Base-by-base conservation (phyloP, 129 eudicot species). In the Flaveria sonorensis region DNA sequence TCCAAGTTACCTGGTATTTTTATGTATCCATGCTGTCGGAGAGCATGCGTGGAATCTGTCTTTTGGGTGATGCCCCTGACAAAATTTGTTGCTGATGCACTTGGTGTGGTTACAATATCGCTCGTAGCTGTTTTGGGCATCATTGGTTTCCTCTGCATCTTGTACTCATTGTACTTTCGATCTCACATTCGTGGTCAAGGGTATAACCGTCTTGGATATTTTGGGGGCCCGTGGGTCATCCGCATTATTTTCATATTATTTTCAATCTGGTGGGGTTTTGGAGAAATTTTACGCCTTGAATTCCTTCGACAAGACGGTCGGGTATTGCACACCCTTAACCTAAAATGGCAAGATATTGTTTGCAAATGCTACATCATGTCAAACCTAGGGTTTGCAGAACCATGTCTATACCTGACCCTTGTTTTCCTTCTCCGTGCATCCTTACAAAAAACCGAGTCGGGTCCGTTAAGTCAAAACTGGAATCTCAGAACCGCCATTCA, bases 1-100 rank as follows among this genome's bases (percentile, higher is more conserved):
- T 32, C n/a, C 78, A 70, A 76, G 73, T 68, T 72, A 24, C 70
- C 48, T 75, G 45, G 50, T 60, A 52, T 3, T 76, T 85, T 81
- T 69, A 70, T 32, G 86, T 77, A 85, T 92, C 97, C 92, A 92
- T 89, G 97, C 95, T 90, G 90, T 84, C 84, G 61, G 89, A 88
- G 96, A 92, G 98, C 94, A 92, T 92, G 98, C 92, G 92, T 90
- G 96, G 89, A 88, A 88, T 75, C 82, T 74, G 95, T 88, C 81
- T 73, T 81, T 93, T 89, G 95, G 94, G 92, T 93, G 87, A 93
- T 93, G 98, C 98, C 92, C 96, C 92, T 81, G 86, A 88, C 93
- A 86, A 94, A 89, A 77, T 80, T 87, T 78, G 81, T 85, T 85
- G 96, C 85, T 88, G 99, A 94, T 89, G 97, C 97, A 89, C 97